Evolutionary conservation across 1,139 yeast species (phyloP).

Genomic region (Pichia sp.): DNA sequence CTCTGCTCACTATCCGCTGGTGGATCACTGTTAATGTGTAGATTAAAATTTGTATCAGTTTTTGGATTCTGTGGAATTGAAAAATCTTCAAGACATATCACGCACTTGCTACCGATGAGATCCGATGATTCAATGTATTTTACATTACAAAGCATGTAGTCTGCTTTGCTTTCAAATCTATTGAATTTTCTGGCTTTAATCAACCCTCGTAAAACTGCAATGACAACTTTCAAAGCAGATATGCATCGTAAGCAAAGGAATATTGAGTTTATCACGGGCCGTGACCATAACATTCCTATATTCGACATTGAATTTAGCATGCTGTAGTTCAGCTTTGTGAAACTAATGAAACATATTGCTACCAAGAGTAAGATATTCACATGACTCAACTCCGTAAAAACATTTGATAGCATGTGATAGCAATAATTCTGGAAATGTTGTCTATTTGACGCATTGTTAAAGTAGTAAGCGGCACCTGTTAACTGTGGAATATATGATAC

Average conservation of each 20-base stretch:
- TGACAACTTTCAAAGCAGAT: constrained; percentile 15
- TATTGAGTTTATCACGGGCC: constrained; percentile 13
- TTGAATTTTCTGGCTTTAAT: constrained; percentile 18
- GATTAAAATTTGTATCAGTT: too few relatives aligned
- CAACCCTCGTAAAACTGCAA: constrained; percentile 18
- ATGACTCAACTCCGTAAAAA: constrained; percentile 18
- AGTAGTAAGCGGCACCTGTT: constrained; percentile 16
- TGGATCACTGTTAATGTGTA: too few relatives aligned
- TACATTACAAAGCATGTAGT: too few relatives aligned
- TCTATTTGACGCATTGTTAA: constrained; percentile 19
- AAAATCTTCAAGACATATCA: constrained; percentile 1
- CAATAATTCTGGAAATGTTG: constrained; percentile 13
- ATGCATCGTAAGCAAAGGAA: constrained; percentile 17
- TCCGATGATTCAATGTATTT: background rate
- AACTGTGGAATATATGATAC: constrained; percentile 5
- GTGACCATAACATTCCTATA: constrained; percentile 11
- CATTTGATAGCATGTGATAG: constrained; percentile 14
- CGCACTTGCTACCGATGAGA: constrained; percentile 1
- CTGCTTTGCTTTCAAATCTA: background rate
- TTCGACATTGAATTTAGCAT: constrained; percentile 5
- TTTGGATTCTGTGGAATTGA: too few relatives aligned
- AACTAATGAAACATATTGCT: constrained; percentile 14
- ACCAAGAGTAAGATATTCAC: constrained; percentile 18
- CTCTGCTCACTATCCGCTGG: too few relatives aligned
- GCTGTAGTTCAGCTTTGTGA: constrained; percentile 11